These are phyloP conservation scores for Gaeumannomyces tritici DNA, from an alignment of 2,329 filamentous ascomycete species.

Conservation along the genomic window DNA sequence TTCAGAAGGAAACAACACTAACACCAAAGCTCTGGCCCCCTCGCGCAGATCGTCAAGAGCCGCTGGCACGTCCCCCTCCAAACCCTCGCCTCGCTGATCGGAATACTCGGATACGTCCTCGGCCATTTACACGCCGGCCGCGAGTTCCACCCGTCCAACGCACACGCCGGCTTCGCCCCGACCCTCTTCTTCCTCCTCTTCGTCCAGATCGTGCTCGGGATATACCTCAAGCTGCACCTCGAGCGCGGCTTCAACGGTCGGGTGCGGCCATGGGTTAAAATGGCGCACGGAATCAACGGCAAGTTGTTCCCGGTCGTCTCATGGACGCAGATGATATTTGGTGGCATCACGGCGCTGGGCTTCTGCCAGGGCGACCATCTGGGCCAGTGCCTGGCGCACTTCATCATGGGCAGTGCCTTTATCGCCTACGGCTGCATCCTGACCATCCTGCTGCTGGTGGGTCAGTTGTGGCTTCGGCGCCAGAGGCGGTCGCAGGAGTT, in stretches of 20 bases:
- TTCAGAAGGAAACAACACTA: neutral
- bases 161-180: slow-evolving; percentile 73
- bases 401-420: slow-evolving; percentile 97
- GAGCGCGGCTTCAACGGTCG: slow-evolving; percentile 73
- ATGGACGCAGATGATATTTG: slow-evolving; percentile 94
- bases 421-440: slow-evolving; percentile 87
- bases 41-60: slow-evolving; percentile 66
- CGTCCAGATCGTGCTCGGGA: slow-evolving; percentile 66
- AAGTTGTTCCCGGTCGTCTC: slow-evolving; percentile 78
- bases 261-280: slow-evolving; percentile 63
- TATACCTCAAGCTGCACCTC: slow-evolving; percentile 84
- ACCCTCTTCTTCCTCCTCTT: slow-evolving; percentile 71
- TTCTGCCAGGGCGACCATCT: slow-evolving; percentile 89
- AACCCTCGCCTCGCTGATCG: slow-evolving; percentile 61
- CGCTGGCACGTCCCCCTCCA: slow-evolving; percentile 93
- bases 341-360: slow-evolving; percentile 82
- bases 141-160: slow-evolving; percentile 66
- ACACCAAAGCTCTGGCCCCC: neutral
- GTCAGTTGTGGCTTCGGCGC: slow-evolving; percentile 75
- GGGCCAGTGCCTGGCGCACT: slow-evolving; percentile 90
- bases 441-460: slow-evolving; percentile 76
- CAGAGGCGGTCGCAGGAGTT: slow-evolving; percentile 91
- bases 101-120: slow-evolving; percentile 78
- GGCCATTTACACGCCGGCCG: slow-evolving; percentile 86
- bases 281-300: slow-evolving; percentile 70